phyloP scores from a whole-genome alignment of 495 filamentous ascomycete genomes.

The Hypoxylon fragiforme region DNA sequence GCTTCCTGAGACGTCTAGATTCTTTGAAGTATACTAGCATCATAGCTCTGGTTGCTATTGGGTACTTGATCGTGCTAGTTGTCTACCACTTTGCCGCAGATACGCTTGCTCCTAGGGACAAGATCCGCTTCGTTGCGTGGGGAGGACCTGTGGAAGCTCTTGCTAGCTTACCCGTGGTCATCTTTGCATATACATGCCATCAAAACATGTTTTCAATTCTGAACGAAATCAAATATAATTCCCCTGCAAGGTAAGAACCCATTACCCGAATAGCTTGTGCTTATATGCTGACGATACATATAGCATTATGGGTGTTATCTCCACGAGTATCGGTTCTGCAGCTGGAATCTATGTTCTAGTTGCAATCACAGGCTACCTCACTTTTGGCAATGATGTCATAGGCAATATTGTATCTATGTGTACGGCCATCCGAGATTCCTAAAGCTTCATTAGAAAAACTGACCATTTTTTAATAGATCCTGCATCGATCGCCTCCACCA shows the following conservation, averaged over 20 bases:
- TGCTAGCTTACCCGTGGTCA: slow-evolving; percentile 87
- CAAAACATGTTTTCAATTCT: slow-evolving; percentile 99
- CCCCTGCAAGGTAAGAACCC: slow-evolving; percentile 50
- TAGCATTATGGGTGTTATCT: slow-evolving; percentile 78
- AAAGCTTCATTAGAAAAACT: neutral
- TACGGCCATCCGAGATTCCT: slow-evolving; percentile 34
- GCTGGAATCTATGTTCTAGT: slow-evolving; percentile 84
- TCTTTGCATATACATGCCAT: slow-evolving; percentile 98
- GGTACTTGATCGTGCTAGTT: slow-evolving; percentile 88
- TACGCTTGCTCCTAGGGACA: slow-evolving; percentile 69
- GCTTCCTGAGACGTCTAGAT: slow-evolving; percentile 86
- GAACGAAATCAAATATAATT: slow-evolving; percentile 89
- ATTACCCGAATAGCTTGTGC: neutral
- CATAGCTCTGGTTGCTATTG: slow-evolving; percentile 88
- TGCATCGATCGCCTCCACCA: slow-evolving; percentile 79
- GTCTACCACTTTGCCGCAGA: slow-evolving; percentile 89
- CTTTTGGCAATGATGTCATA: slow-evolving; percentile 81
- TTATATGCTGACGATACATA: slow-evolving; percentile 34
- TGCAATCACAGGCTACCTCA: slow-evolving; percentile 92
- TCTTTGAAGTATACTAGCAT: slow-evolving; percentile 97
- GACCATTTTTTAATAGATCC: slow-evolving; percentile 53
- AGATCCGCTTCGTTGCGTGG: slow-evolving; percentile 73
- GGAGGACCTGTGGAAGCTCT: slow-evolving; percentile 76
- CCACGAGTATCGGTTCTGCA: slow-evolving; percentile 79
- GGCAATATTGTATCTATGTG: slow-evolving; percentile 96